Percentiles rank a stretch among this genome's conserved stretches.
These are phyloP conservation scores for Corymbia calophylla DNA, from an alignment of 441 rosid species.

Conservation along the genomic window DNA sequence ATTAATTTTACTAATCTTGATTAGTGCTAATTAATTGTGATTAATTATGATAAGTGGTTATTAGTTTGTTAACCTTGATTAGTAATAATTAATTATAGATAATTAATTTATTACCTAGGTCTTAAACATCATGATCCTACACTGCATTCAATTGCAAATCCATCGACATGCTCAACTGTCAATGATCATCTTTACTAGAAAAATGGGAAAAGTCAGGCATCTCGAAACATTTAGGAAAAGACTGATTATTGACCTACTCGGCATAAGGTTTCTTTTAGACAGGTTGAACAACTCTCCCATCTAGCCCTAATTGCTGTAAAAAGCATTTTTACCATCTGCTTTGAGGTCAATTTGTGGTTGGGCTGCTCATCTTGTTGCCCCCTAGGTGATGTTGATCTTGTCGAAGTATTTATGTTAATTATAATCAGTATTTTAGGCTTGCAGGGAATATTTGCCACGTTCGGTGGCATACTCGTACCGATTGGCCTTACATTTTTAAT, in stretches of 20 bases:
- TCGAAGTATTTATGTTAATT: not conserved
- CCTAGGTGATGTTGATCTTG: not conserved
- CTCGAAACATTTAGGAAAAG: no score
- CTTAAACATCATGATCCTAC: no score
- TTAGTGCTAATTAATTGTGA: no score
- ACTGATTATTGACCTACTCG: not conserved
- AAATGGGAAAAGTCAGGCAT: no score
- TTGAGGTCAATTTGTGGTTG: not conserved
- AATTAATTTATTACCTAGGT: no score
- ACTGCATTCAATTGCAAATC: no score
- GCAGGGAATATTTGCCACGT: not conserved
- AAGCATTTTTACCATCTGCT: not conserved
- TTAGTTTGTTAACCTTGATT: no score
- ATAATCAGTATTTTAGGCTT: not conserved
- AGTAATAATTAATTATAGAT: no score
- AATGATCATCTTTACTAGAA: no score
- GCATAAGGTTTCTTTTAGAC: not conserved
- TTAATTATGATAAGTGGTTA: no score
- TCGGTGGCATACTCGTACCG: not conserved
- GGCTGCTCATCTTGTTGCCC: not conserved
- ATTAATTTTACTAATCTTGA: no score
- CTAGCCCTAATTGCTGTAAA: not conserved
- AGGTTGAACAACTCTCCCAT: not conserved
- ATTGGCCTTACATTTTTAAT: not conserved
- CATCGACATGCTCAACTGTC: no score